phyloP scores from a whole-genome alignment of 106 monocot species.

The Dioscorea dumetorum region DNA sequence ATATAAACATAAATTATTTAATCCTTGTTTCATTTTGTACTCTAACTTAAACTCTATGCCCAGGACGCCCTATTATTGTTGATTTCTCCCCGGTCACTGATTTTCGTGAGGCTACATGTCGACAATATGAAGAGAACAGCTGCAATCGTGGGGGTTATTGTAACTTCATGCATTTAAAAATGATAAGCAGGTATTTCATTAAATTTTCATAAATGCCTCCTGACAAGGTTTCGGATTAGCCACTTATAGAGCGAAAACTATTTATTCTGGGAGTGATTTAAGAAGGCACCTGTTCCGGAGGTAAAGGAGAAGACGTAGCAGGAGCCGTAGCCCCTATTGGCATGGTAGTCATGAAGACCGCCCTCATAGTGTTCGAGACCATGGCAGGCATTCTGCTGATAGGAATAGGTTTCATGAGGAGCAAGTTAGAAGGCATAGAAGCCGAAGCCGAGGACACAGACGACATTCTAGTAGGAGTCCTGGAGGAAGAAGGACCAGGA shows the following conservation, averaged over 20 bases:
- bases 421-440: slow-evolving; percentile 22
- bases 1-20: background rate
- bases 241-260: background rate
- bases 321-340: slow-evolving; percentile 22
- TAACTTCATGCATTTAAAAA: slow-evolving; percentile 55
- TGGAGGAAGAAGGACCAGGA: slow-evolving; percentile 18
- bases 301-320: slow-evolving; percentile 15
- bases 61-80: slow-evolving; percentile 49
- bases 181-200: slow-evolving; percentile 15
- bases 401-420: slow-evolving; percentile 14
- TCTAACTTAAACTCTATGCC: background rate
- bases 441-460: slow-evolving; percentile 18
- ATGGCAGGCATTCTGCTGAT: slow-evolving; percentile 21
- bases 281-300: slow-evolving; percentile 31
- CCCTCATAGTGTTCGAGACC: slow-evolving; percentile 2
- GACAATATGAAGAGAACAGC: slow-evolving; percentile 53
- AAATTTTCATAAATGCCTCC: background rate
- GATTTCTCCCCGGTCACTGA: slow-evolving; percentile 60
- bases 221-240: background rate
- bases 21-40: background rate
- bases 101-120: slow-evolving; percentile 52
- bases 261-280: slow-evolving; percentile 26
- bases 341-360: slow-evolving; percentile 6
- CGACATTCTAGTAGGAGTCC: slow-evolving; percentile 26
- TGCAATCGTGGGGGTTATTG: slow-evolving; percentile 54